These are phyloP conservation scores for Balamuthia mandrillaris DNA, from an alignment of 208 protist species.

Conservation along the genomic window DNA sequence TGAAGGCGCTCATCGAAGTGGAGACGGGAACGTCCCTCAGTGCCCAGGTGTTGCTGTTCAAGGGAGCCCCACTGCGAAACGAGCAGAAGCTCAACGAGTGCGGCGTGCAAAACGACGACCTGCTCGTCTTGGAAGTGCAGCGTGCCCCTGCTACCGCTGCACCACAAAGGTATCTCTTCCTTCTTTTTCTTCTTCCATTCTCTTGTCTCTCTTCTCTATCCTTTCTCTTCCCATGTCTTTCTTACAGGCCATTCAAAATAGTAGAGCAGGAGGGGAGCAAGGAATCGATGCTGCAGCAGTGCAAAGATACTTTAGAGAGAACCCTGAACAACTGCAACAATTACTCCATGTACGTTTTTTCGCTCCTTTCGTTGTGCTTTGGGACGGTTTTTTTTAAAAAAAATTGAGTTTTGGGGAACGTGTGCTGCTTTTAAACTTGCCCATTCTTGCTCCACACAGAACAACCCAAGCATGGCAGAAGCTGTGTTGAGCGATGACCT, in stretches of 20 bases:
- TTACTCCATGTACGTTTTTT: constrained; percentile 14
- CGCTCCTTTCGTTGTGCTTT: neutral
- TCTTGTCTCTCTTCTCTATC: neutral
- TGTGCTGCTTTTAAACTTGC: too few species aligned
- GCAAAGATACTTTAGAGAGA: constrained; percentile 33
- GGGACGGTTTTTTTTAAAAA: neutral
- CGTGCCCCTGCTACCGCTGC: neutral
- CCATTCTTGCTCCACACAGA: constrained; percentile 25
- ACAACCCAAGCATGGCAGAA: constrained; percentile 52
- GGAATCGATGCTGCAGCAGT: neutral
- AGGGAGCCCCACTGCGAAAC: neutral
- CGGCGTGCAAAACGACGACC: neutral
- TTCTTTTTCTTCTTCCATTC: neutral
- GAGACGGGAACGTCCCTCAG: constrained; percentile 9
- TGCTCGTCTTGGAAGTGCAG: neutral
- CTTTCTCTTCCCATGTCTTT: neutral
- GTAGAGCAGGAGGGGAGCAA: too few species aligned
- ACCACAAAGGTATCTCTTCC: neutral
- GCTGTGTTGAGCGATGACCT: constrained; percentile 50
- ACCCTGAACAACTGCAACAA: constrained; percentile 7
- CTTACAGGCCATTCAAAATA: neutral
- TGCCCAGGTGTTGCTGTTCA: neutral
- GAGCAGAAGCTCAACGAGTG: neutral
- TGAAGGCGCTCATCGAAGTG: constrained; percentile 24
- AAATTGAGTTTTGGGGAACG: neutral